Percentiles rank a stretch among this genome's conserved stretches.
Evolutionary conservation across 148 eudicot species (phyloP).

Genomic region (Limonium bicolor): DNA sequence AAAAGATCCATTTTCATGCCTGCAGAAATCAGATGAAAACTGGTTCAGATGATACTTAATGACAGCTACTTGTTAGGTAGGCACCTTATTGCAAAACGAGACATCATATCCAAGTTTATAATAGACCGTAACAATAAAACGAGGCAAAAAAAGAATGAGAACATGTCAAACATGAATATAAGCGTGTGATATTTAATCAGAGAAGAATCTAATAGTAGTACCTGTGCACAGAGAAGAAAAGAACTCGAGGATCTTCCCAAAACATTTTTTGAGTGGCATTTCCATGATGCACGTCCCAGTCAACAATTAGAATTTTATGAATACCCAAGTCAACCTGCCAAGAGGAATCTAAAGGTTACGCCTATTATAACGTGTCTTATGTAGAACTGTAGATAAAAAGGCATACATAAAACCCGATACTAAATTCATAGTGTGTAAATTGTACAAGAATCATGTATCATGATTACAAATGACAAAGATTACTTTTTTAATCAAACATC

Average conservation of each 20-base stretch:
- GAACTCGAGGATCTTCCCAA: constrained; percentile 83
- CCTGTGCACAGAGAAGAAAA: constrained; percentile 98
- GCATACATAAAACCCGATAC: no score
- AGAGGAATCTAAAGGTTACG: no score
- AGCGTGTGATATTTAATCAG: not conserved
- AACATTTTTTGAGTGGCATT: constrained; percentile 95
- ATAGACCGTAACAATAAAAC: no score
- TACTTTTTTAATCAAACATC: no score
- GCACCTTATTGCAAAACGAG: not conserved
- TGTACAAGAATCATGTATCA: not conserved
- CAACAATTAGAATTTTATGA: constrained; percentile 71
- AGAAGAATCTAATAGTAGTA: constrained; percentile 8
- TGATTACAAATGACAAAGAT: no score
- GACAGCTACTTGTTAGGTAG: not conserved
- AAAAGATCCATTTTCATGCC: constrained; percentile 81
- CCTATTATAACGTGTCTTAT: no score
- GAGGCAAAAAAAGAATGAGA: not conserved
- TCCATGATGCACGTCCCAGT: constrained; percentile 99
- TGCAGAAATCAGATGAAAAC: constrained; percentile 11
- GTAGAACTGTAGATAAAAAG: no score
- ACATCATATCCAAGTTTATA: no score
- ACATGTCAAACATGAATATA: not conserved
- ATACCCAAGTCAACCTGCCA: constrained; percentile 68
- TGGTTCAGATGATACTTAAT: not conserved
- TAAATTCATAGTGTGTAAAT: not conserved